Percentiles rank a stretch among this genome's conserved stretches.
Evolutionary conservation across 2,329 filamentous ascomycete species (phyloP).

Genomic region (Botrytis hyacinthi): DNA sequence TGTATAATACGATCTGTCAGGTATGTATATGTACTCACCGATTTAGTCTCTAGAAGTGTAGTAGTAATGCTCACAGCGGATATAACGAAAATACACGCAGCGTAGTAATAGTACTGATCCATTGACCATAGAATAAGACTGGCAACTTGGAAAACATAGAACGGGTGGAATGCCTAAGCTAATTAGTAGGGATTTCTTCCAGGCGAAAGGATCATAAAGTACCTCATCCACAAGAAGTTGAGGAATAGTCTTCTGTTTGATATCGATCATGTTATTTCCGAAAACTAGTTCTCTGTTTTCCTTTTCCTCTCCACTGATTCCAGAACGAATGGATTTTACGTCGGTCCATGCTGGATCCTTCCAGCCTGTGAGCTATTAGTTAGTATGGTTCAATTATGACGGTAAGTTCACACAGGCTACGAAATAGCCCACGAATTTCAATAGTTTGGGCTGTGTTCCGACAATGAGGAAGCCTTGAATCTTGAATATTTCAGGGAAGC

Average conservation of each 20-base stretch:
- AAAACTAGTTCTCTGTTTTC: conserved; percentile 81
- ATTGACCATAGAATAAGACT: conserved; percentile 93
- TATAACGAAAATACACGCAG: conserved; percentile 89
- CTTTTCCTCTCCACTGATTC: conserved; percentile 87
- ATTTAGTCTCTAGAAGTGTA: conserved; percentile 84
- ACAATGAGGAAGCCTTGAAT: not conserved
- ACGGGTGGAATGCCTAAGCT: conserved; percentile 92
- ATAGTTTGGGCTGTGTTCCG: not conserved
- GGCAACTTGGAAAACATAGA: conserved; percentile 96
- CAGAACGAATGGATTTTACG: conserved; percentile 69
- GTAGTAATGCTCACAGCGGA: conserved; percentile 88
- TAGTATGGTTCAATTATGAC: not conserved
- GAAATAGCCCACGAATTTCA: not conserved
- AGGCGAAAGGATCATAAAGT: conserved; percentile 23
- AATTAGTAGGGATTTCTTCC: conserved; percentile 29
- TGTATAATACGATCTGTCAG: conserved; percentile 5
- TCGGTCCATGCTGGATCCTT: conserved; percentile 89
- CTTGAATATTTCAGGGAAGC: not conserved
- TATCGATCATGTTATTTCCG: conserved; percentile 86
- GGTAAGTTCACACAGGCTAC: not conserved
- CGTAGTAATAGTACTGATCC: conserved; percentile 98
- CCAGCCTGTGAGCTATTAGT: conserved; percentile 51
- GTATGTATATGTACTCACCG: conserved; percentile 50
- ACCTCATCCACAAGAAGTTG: conserved; percentile 89
- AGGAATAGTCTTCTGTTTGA: conserved; percentile 80